Evolutionary conservation across 2,329 filamentous ascomycete genomes (phyloP).

Genomic region (Albifimbria verrucaria): DNA sequence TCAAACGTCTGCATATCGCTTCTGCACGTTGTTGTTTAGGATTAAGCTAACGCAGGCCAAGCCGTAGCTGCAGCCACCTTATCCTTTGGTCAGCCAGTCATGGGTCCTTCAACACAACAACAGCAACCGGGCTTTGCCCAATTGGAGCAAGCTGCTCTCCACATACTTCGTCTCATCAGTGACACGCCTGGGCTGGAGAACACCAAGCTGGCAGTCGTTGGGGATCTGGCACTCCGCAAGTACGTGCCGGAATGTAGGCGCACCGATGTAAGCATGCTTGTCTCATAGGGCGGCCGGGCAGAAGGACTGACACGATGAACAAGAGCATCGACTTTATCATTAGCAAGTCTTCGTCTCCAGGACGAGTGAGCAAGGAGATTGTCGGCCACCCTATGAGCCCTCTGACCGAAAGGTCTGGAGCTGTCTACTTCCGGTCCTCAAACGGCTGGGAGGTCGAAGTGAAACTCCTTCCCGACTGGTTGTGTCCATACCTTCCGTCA

Average conservation of each 20-base stretch:
- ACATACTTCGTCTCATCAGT: constrained; percentile 85
- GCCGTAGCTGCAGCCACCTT: not conserved
- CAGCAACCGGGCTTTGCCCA: constrained; percentile 8
- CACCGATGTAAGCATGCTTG: constrained; percentile 11
- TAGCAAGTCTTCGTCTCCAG: constrained; percentile 25
- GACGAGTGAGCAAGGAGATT: constrained; percentile 23
- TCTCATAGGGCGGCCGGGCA: not conserved
- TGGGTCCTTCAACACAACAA: not conserved
- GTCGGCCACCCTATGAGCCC: constrained; percentile 24
- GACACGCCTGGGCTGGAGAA: constrained; percentile 23
- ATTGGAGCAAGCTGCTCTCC: constrained; percentile 73
- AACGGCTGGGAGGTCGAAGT: constrained; percentile 24
- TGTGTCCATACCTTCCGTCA: constrained; percentile 22
- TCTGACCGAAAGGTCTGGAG: constrained; percentile 21
- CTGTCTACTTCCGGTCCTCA: constrained; percentile 19
- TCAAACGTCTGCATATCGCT: too few species aligned
- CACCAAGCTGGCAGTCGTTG: constrained; percentile 22
- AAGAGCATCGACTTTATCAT: constrained; percentile 26
- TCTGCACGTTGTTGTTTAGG: not conserved
- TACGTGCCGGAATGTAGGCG: constrained; percentile 17
- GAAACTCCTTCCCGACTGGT: constrained; percentile 25
- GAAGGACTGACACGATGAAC: not conserved
- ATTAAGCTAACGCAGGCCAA: not conserved
- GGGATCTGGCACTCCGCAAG: constrained; percentile 22
- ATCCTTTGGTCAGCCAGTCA: not conserved